Evolutionary conservation across 2,329 filamentous ascomycete genomes (phyloP).

Genomic region (Zarea fungicola): DNA sequence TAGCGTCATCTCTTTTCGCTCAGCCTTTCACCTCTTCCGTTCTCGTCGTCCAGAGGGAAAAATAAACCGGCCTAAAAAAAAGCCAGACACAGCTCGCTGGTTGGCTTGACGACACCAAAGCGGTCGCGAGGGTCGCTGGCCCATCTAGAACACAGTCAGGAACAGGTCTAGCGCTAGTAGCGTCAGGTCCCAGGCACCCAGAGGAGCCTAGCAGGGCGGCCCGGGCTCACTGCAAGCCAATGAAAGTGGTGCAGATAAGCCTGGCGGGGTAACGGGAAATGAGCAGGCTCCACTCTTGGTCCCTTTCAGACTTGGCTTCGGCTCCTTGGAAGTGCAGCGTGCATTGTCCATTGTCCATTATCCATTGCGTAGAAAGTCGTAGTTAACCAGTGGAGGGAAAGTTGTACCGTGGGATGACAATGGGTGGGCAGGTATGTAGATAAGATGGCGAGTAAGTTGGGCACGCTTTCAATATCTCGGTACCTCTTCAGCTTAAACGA

Average conservation of each 20-base stretch:
- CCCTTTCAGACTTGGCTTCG: no score
- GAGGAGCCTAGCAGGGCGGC: not conserved
- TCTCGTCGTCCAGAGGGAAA: no score
- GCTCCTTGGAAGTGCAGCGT: no score
- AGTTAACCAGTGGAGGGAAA: no score
- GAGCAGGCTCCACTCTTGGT: not conserved
- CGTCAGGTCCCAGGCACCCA: not conserved
- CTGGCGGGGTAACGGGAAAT: constrained; percentile 5
- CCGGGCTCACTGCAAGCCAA: not conserved
- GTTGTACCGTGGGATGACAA: no score
- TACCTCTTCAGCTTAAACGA: not conserved
- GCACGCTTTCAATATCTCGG: not conserved
- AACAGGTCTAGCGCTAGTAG: constrained; percentile 9
- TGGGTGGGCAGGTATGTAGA: no score
- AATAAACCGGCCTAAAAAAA: no score
- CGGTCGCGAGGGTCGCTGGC: not conserved
- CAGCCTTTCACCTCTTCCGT: no score
- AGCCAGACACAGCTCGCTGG: not conserved
- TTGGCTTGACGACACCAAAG: constrained; percentile 11
- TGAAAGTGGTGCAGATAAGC: not conserved
- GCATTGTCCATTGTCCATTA: no score
- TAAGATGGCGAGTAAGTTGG: no score
- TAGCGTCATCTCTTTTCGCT: no score
- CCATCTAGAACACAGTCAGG: constrained; percentile 1
- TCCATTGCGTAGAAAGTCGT: no score